Evolutionary conservation across 2,329 filamentous ascomycete genomes (phyloP).

Genomic region (Zarea fungicola): DNA sequence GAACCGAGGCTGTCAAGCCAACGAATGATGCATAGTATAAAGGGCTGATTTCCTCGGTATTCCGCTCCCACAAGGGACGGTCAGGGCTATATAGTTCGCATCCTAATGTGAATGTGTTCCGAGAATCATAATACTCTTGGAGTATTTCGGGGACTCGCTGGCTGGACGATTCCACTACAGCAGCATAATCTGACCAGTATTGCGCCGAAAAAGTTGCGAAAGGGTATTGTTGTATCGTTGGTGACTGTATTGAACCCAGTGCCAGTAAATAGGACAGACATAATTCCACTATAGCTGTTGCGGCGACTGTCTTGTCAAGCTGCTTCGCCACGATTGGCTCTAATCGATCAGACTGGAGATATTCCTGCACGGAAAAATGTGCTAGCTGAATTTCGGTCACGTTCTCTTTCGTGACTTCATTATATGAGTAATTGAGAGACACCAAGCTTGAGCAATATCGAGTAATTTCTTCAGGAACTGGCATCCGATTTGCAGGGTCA

Average conservation of each 20-base stretch:
- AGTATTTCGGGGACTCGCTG: neutral
- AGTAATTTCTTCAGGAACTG: neutral
- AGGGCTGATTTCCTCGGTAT: neutral
- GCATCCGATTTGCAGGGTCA: neutral
- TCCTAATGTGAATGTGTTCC: neutral
- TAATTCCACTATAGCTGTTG: neutral
- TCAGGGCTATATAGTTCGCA: neutral
- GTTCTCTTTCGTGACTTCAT: neutral
- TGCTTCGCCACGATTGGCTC: neutral
- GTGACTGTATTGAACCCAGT: neutral
- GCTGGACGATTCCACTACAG: neutral
- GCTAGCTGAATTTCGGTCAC: constrained; percentile 1
- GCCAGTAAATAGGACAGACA: constrained; percentile 3
- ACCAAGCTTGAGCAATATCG: constrained; percentile 4
- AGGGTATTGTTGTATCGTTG: neutral
- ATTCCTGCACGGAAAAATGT: constrained; percentile 10
- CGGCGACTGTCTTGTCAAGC: neutral
- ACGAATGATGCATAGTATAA: constrained; percentile 5
- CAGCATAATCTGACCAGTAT: neutral
- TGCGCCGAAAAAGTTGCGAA: constrained; percentile 1
- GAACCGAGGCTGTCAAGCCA: neutral
- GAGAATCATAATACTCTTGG: neutral
- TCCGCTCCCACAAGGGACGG: neutral
- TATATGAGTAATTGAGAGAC: neutral
- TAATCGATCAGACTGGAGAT: neutral